Base-by-base conservation (phyloP, 2,329 filamentous ascomycete species). In the Trichoderma asperellum region DNA sequence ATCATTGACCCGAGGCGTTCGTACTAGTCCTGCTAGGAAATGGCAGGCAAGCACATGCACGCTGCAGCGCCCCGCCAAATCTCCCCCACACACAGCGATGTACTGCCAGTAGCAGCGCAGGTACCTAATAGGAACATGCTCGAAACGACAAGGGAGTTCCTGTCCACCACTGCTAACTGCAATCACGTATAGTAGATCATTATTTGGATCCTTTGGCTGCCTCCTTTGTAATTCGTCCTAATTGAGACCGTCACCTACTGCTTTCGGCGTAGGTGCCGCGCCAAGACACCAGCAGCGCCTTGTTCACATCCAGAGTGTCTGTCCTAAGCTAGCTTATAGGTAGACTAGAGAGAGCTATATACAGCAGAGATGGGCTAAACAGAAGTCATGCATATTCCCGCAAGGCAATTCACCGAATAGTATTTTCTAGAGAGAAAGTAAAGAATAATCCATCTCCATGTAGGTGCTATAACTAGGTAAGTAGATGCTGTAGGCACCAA, bases 1-100 rank as follows among this genome's bases (percentile, higher is more conserved):
- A 32, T 53, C 64, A 66, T 57, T 37, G 56, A 49, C 56, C 62
- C 62, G 62, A 65, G 62, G 62, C 62, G 62, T 35, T 47, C 49
- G 24, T 29, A 24, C 47, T 53, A 35, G 47, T 29, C 12, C 61
- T n/a, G 43, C 32, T 37, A 40, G 14, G 16, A 55, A 60, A 7
- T 55, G 24, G 52, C 21, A 58, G 35, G 56, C 56, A 58, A 18
- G 32, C n/a, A 40, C 34, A 55, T 34, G 35, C 35, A 43, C 49
- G 21, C 47, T 64, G 24, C 34, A 14, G 35, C 62, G n/a, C 62
- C 18, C 61, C 24, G 60, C 43, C n/a, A 34, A 37, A 52, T 63
- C 43, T 43, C 43, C 49, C 43, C 60, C 60, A 47, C 43, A 63
- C 18, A 24, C 11, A 16, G 59, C 12, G n/a, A 52, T 10, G 37